Evolutionary conservation across 1,284 basidiomycete species (phyloP).

Genomic region (Mycosarcoma maydis): DNA sequence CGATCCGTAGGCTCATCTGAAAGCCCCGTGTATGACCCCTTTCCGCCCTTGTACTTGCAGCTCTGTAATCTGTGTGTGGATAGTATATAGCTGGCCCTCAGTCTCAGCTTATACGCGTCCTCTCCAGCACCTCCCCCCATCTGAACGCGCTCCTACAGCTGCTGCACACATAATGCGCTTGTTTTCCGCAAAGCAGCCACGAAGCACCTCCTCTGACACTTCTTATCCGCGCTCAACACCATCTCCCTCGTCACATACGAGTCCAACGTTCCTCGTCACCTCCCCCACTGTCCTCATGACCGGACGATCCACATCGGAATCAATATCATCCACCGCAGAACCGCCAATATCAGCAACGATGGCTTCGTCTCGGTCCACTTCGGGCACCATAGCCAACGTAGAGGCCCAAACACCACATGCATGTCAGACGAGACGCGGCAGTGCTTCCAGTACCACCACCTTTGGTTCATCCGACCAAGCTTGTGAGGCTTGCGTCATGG

Average conservation of each 20-base stretch:
- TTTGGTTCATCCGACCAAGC: not conserved
- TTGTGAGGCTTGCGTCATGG: constrained; percentile 14
- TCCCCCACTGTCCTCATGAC: not conserved
- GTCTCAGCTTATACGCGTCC: not conserved
- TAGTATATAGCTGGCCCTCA: not conserved
- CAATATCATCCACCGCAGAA: not conserved
- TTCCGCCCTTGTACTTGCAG: too few species aligned
- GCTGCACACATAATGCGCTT: too few species aligned
- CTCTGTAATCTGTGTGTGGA: too few species aligned
- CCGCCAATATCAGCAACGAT: not conserved
- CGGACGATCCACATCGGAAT: not conserved
- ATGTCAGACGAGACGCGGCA: not conserved
- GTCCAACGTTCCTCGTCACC: constrained; percentile 4
- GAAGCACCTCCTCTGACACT: too few species aligned
- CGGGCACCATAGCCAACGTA: not conserved
- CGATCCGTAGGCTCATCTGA: constrained; percentile 28
- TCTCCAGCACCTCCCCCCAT: not conserved
- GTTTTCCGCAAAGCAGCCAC: too few species aligned
- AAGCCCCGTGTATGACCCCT: not conserved
- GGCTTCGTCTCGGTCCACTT: not conserved
- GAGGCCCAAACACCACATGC: not conserved
- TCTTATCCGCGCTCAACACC: not conserved
- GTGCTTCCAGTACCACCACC: not conserved
- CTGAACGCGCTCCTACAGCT: too few species aligned
- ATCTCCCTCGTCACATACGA: not conserved